Percentiles rank a stretch among this genome's conserved stretches.
Evolutionary conservation across 2,329 filamentous ascomycete species (phyloP).

Genomic region (Tolypocladium guangdongense): DNA sequence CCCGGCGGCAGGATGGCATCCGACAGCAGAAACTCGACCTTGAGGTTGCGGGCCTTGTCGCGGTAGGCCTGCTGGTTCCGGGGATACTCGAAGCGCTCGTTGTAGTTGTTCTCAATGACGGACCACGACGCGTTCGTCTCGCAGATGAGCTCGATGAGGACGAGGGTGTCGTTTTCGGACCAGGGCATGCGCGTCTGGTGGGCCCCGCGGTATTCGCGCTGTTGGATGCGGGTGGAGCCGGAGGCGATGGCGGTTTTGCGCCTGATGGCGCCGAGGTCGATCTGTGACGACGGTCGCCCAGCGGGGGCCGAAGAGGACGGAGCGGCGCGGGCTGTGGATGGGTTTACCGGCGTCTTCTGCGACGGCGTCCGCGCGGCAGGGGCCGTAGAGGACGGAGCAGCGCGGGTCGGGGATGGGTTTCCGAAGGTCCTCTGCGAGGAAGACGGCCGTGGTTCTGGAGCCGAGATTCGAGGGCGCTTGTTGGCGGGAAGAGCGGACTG

Average conservation of each 20-base stretch:
- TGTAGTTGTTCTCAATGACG: slow-evolving; percentile 18
- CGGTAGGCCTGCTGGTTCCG: slow-evolving; percentile 46
- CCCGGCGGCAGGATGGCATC: slow-evolving; percentile 32
- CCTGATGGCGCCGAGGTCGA: not conserved
- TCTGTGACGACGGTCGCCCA: not conserved
- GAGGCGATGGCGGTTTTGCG: not conserved
- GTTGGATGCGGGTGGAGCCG: not conserved
- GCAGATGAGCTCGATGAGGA: slow-evolving; percentile 31
- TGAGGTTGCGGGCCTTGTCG: slow-evolving; percentile 47
- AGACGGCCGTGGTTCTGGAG: not conserved
- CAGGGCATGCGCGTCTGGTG: slow-evolving; percentile 24
- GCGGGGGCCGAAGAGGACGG: not conserved
- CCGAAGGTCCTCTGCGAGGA: too few relatives aligned
- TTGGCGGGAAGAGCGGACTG: not conserved
- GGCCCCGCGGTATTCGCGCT: not conserved
- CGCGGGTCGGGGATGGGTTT: too few relatives aligned
- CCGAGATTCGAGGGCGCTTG: not conserved
- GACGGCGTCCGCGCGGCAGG: not conserved
- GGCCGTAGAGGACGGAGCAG: not conserved
- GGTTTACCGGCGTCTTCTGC: not conserved
- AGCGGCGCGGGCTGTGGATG: not conserved
- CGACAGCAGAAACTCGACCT: slow-evolving; percentile 37
- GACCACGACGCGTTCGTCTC: slow-evolving; percentile 17
- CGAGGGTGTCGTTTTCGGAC: slow-evolving; percentile 28
- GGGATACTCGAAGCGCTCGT: slow-evolving; percentile 25